Evolutionary conservation across 2,329 filamentous ascomycete genomes (phyloP), one percentile per base, ranked within the genome.

Genomic region (Sarocladium strictum): DNA sequence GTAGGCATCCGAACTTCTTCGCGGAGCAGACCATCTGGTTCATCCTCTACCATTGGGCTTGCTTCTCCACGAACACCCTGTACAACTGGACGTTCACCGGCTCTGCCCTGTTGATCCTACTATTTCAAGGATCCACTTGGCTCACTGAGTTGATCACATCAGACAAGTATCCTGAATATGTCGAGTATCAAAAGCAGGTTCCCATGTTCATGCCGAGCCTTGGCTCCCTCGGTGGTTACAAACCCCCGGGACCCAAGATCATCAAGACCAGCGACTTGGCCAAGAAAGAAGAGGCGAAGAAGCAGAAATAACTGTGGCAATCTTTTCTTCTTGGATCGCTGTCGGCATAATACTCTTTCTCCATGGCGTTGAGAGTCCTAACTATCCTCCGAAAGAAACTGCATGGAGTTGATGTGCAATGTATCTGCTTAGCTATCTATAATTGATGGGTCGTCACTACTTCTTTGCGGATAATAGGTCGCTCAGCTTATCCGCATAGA

Each of bases 1-100:
- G 87, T 62, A 82, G 94, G 45, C 95, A 99, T 69, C 94, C 94
- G 49, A 99, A 99, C 70, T 99, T 97, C 65, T 84, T 89, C 4
- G 90, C 89, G 4, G 94, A 99, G 72, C 94, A 97, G 72, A 77
- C 84, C 27, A 84, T 97, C 63, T 99, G 94, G 94, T 78, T 96
- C 54, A 74, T 84, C 9, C 71, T 97, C 53, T 97, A 97, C 69
- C 82, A 90, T 64, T 99, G 93, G 94, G 84, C 81, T 60, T 93
- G 88, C 69, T 87, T 83, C 66, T 80, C 85, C 54, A 89, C 86
- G 29, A 80, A 84, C 54, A 83, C 78, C 1, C 75, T 86, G 40
- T 85, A 86, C 67, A 93, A 87, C 70, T 99, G 92, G 90, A 85
- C 88, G 1, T 83, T 81, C 51, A 67, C 82, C 10, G 94, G 93